Evolutionary conservation across 2,329 filamentous ascomycete genomes (phyloP), one percentile per base, ranked within the genome.

Genomic region (Helicocarpus griseus): DNA sequence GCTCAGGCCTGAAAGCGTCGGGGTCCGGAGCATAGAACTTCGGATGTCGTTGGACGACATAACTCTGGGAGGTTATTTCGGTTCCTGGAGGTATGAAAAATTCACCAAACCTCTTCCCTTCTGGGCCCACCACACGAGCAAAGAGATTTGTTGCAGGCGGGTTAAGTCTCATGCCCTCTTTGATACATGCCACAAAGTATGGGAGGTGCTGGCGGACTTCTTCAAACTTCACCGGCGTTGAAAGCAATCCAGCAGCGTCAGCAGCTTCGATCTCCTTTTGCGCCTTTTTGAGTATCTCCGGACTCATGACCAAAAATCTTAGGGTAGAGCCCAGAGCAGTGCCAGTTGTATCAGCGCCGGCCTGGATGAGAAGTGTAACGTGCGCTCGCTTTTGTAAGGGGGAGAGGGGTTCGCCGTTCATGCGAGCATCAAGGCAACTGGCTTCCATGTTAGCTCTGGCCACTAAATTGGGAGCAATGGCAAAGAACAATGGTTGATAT

Each of bases 21-120:
- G 68, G 67, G 51, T 77, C 72, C 5, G 73, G 68, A 3, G 73
- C 73, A 43, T 65, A 76, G 1, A 72, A 67, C 5, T 56, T 54
- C 5, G 68, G 67, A 54, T 75, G 70, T 4, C 68, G 64, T 53
- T 74, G 71, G 0, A 74, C 51, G 17, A 57, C 51, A 45, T 50
- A 58, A 13, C 50, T n/a, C 29, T 58, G 55, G n/a, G 51, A 50
- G 29, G 47, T 50, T 14, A 56, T 41, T 22, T 53, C 50, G 4
- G 44, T 51, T 35, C 54, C 53, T 17, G 31, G 40, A 14, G 64
- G 60, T 47, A 70, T 55, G 53, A 62, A 60, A 54, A 65, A 51
- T 31, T 65, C 58, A 47, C 60, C 57, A 28, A 73, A 51, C 29
- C 63, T 56, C 52, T 70, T 52, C 48, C 66, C 54, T 38, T 62